Evolutionary conservation across 2,329 filamentous ascomycete species (phyloP).

Genomic region (Penicillium sp.): DNA sequence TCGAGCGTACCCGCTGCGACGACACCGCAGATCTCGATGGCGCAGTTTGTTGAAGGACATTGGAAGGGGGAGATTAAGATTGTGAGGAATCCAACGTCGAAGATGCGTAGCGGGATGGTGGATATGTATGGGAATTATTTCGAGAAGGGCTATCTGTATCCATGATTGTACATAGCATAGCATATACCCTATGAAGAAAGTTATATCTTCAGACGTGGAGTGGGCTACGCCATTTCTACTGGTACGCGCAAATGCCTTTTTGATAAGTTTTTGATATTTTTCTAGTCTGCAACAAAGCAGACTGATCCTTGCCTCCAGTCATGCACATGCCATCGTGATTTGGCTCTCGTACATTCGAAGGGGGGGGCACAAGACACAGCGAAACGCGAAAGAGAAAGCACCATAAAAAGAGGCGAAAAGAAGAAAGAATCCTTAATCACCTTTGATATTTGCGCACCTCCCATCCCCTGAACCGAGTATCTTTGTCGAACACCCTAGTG

Average conservation of each 20-base stretch:
- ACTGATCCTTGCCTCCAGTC: slow-evolving; percentile 28
- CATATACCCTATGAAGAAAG: background rate
- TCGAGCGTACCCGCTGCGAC: slow-evolving; percentile 25
- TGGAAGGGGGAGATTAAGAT: slow-evolving; percentile 67
- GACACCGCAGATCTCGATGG: slow-evolving; percentile 35
- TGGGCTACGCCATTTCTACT: background rate
- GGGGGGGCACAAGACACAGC: slow-evolving; percentile 15
- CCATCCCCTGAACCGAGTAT: background rate
- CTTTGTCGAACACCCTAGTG: slow-evolving; percentile 22
- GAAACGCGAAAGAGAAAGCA: slow-evolving; percentile 10
- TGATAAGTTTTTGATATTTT: slow-evolving; percentile 34
- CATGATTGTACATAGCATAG: slow-evolving; percentile 40
- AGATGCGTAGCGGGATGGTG: slow-evolving; percentile 52
- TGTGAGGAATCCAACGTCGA: slow-evolving; percentile 53
- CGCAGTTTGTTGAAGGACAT: slow-evolving; percentile 59
- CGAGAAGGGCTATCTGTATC: slow-evolving; percentile 59
- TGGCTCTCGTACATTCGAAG: slow-evolving; percentile 22
- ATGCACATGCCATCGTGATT: slow-evolving; percentile 30
- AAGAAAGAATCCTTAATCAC: background rate
- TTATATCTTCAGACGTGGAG: too few species aligned
- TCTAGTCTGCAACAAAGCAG: slow-evolving; percentile 22
- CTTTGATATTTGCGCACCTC: background rate
- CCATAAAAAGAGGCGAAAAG: slow-evolving; percentile 5
- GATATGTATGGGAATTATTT: slow-evolving; percentile 62
- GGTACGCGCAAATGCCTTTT: slow-evolving; percentile 4